Percentiles rank a stretch among this genome's conserved stretches.
Evolutionary conservation across 306 rosid species (phyloP).

Genomic region (Adenanthera pavonina): DNA sequence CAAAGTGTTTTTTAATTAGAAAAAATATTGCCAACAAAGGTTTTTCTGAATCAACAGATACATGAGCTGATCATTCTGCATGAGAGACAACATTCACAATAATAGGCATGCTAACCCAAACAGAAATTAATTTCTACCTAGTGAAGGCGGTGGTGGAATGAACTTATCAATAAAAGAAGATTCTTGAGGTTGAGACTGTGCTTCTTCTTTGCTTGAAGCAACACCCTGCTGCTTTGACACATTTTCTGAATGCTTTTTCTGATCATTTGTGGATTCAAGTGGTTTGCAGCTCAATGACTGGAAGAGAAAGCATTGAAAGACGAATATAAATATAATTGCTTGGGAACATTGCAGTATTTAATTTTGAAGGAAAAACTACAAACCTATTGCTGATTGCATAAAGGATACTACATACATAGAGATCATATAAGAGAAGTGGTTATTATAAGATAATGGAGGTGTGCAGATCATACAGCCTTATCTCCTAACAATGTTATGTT

Average conservation of each 20-base stretch:
- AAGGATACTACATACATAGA: slow-evolving; percentile 17
- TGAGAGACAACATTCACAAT: not conserved
- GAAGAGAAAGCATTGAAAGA: slow-evolving; percentile 40
- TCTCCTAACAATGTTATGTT: not conserved
- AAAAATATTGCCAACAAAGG: not conserved
- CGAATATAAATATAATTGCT: slow-evolving; percentile 13
- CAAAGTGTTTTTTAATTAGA: not conserved
- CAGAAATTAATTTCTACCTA: slow-evolving; percentile 61
- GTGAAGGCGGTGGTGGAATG: slow-evolving; percentile 80
- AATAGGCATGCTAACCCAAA: slow-evolving; percentile 26
- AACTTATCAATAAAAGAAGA: slow-evolving; percentile 51
- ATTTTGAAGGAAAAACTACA: slow-evolving; percentile 25
- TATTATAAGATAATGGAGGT: not conserved
- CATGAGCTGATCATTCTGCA: slow-evolving; percentile 11
- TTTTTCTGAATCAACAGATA: slow-evolving; percentile 15
- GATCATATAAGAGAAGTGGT: slow-evolving; percentile 3
- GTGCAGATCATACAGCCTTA: no score
- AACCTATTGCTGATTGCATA: slow-evolving; percentile 25
- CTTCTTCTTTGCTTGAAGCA: slow-evolving; percentile 43
- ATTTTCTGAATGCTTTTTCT: slow-evolving; percentile 37
- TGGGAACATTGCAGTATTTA: not conserved
- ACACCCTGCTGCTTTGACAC: slow-evolving; percentile 42
- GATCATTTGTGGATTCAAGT: slow-evolving; percentile 48
- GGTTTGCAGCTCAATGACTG: slow-evolving; percentile 61
- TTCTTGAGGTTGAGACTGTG: slow-evolving; percentile 46